A percentile compares a stretch with the other conserved stretches of the same genome.
phyloP scores from a whole-genome alignment of 2,329 filamentous ascomycete species.

The Ophiostoma perfectum region DNA sequence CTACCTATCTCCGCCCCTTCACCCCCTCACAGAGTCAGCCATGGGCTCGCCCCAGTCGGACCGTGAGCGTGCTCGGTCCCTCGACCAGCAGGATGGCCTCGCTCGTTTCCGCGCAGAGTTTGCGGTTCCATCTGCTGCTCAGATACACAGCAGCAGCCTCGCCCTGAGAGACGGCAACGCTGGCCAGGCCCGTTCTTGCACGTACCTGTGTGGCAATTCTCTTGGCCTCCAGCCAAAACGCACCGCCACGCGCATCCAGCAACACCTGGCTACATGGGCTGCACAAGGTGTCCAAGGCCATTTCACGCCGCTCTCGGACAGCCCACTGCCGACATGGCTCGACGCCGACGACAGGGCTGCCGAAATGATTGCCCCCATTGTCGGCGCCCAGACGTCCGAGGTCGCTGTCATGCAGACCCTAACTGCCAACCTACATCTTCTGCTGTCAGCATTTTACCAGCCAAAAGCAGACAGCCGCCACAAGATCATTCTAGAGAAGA shows the following conservation, averaged over 20 bases:
- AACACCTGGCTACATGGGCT: conserved; percentile 77
- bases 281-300: conserved; percentile 81
- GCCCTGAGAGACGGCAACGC: background rate
- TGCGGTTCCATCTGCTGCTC: conserved; percentile 64
- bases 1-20: background rate
- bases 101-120: conserved; percentile 63
- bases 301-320: conserved; percentile 64
- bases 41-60: conserved; percentile 17
- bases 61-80: conserved; percentile 42
- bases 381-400: conserved; percentile 67
- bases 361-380: conserved; percentile 63
- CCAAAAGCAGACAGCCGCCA: conserved; percentile 54
- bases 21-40: background rate
- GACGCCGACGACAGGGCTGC: conserved; percentile 72
- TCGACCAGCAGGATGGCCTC: conserved; percentile 58
- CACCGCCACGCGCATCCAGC: conserved; percentile 60
- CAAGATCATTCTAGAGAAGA: conserved; percentile 82
- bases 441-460: conserved; percentile 79
- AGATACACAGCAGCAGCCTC: conserved; percentile 17
- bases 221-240: conserved; percentile 75
- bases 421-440: conserved; percentile 73
- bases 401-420: conserved; percentile 86
- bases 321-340: conserved; percentile 66
- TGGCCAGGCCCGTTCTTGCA: conserved; percentile 32
- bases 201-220: conserved; percentile 88